Evolutionary conservation across 1,284 basidiomycete species (phyloP), one percentile per base, ranked within the genome.

Genomic region (Cronartium quercuum): DNA sequence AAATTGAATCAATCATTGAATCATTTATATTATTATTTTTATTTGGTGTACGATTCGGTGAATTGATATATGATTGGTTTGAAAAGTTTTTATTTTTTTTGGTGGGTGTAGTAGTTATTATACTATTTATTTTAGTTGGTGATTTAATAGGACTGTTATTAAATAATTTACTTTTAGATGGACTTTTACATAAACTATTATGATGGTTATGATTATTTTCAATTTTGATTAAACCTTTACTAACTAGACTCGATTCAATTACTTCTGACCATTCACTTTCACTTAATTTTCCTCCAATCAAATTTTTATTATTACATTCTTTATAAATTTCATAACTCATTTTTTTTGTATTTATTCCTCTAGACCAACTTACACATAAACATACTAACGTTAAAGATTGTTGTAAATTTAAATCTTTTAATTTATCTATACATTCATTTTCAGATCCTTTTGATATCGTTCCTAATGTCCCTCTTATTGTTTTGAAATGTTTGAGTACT

Each of bases 221-320:
- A 38, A 62, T 37, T n/a, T 40, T 61, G 3, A 74, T 55, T 18
- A 74, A 58, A 41, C 70, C 70, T 42, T 42, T 42, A 12, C 63
- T 74, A 47, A 66, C 63, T 2, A 74, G 55, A 13, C 70, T 64
- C 1, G 70, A 66, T 24, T 74, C 70, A n/a, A 74, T 55, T 9
- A 74, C 47, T 15, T 74, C 70, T 47, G 37, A 24, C 70, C 70
- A 74, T 66, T 74, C 70, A 47, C 70, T 66, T 61, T 74, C 70
- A 66, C 70, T 74, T 3, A 74, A 47, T 13, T 62, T 51, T n/a
- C 21, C 41, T n/a, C n/a, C n/a, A n/a, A n/a, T n/a, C n/a, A n/a
- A n/a, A n/a, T n/a, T n/a, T n/a, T n/a, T n/a, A n/a, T n/a, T n/a
- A n/a, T n/a, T n/a, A n/a, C n/a, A 42, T 74, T 66, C 38, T 41